phyloP scores from a whole-genome alignment of 2,329 filamentous ascomycete species.

The Colletotrichum endophyticum region DNA sequence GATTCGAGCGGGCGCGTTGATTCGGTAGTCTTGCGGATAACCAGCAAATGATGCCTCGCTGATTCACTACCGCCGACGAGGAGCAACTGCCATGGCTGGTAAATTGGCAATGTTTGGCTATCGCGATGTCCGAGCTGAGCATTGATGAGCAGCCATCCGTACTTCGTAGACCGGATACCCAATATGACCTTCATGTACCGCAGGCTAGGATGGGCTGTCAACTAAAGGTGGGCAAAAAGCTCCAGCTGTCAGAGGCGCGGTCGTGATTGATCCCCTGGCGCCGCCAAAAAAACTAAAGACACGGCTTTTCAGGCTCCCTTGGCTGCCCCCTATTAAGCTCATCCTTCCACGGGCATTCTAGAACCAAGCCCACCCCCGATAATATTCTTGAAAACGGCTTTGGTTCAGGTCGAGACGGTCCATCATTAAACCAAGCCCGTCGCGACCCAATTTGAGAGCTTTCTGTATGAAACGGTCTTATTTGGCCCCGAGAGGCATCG shows the following conservation, averaged over 20 bases:
- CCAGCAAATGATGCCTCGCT: neutral
- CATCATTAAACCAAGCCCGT: neutral
- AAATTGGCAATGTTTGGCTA: neutral
- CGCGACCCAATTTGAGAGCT: neutral
- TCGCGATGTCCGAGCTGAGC: neutral
- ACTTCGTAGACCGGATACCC: neutral
- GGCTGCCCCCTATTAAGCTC: neutral
- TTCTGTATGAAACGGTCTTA: neutral
- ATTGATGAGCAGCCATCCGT: neutral
- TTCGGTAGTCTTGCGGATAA: neutral
- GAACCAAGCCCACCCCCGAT: neutral
- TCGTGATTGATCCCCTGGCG: neutral
- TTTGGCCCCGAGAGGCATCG: neutral
- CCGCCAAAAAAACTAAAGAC: neutral
- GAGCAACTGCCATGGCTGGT: neutral
- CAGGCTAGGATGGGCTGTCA: neutral
- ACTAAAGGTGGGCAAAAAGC: neutral
- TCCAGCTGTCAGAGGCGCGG: neutral
- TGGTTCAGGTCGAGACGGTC: neutral
- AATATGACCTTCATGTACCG: neutral
- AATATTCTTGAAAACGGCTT: neutral
- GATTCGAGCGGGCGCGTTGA: neutral
- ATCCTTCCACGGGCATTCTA: neutral
- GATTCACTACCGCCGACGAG: neutral
- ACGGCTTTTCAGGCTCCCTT: neutral